Conservation (phyloP, 345 rosid species). For the Populus euphratica region DNA sequence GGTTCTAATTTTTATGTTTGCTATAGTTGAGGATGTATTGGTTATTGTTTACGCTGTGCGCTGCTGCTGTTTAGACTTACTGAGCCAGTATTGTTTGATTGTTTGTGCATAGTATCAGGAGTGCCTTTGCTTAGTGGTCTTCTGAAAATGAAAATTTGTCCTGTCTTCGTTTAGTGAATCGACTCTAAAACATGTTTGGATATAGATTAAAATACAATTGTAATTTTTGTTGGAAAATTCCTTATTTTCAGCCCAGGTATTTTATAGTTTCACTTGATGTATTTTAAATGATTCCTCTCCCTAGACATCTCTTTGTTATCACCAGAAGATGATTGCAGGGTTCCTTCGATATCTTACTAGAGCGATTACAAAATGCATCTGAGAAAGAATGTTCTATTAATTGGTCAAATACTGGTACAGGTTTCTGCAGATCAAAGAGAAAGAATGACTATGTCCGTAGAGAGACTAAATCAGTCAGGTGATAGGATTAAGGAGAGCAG, state of each 20-base stretch:
- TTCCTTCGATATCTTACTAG: neutral
- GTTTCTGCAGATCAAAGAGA: slow-evolving; percentile 80
- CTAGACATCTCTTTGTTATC: neutral
- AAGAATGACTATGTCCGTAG: slow-evolving; percentile 74
- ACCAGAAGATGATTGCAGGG: slow-evolving; percentile 3
- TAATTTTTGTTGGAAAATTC: neutral
- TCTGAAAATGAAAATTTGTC: neutral
- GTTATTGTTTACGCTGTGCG: neutral
- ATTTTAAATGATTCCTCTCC: neutral
- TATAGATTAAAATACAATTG: neutral
- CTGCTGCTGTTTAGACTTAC: neutral
- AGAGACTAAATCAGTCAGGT: slow-evolving; percentile 55
- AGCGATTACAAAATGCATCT: neutral
- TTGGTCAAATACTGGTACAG: slow-evolving; percentile 10
- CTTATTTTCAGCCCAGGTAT: neutral
- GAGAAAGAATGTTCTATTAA: slow-evolving; percentile 4
- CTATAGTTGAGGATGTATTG: neutral
- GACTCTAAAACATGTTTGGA: neutral
- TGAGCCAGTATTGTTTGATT: neutral
- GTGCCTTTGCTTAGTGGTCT: neutral
- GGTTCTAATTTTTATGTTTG: neutral
- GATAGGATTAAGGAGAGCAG: slow-evolving; percentile 84
- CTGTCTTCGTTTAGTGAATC: neutral
- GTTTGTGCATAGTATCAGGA: neutral
- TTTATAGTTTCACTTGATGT: neutral